These are phyloP conservation scores for Hygrophoropsis aurantiaca DNA, from an alignment of 768 basidiomycete genomes.

Conservation along the genomic window DNA sequence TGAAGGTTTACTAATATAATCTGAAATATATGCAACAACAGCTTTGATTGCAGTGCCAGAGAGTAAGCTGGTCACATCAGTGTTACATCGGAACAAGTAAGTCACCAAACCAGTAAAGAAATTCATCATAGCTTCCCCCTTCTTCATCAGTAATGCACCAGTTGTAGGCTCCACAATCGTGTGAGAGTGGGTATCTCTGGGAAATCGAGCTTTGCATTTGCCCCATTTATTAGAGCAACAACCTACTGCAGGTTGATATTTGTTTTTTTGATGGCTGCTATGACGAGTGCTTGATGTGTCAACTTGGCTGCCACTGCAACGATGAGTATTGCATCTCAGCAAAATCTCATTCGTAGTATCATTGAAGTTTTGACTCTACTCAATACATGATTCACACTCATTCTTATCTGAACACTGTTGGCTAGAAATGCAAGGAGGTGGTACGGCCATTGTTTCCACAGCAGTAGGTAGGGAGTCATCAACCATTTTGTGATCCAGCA, in stretches of 20 bases:
- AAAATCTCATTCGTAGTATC: no score
- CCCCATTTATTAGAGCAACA: conserved; percentile 29
- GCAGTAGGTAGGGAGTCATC: no score
- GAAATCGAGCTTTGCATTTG: conserved; percentile 36
- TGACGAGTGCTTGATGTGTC: conserved; percentile 3
- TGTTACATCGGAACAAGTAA: conserved; percentile 37
- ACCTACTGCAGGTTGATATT: conserved; percentile 3
- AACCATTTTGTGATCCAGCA: background rate
- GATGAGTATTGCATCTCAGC: background rate
- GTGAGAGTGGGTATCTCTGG: conserved; percentile 22
- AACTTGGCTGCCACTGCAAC: background rate
- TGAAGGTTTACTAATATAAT: conserved; percentile 42
- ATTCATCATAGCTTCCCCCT: conserved; percentile 37
- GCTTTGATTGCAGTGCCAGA: conserved; percentile 42
- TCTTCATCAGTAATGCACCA: conserved; percentile 29
- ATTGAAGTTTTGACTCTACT: no score
- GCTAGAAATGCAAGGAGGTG: no score
- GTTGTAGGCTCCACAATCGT: conserved; percentile 26
- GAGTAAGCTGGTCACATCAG: conserved; percentile 36
- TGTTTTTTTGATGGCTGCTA: background rate
- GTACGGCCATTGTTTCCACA: no score
- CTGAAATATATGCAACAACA: conserved; percentile 37
- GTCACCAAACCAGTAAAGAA: conserved; percentile 28
- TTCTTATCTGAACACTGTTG: no score
- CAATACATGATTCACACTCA: no score